Evolutionary conservation across 2,329 filamentous ascomycete species (phyloP), one percentile per base, ranked within the genome.

Genomic region (Monilinia fructicola): DNA sequence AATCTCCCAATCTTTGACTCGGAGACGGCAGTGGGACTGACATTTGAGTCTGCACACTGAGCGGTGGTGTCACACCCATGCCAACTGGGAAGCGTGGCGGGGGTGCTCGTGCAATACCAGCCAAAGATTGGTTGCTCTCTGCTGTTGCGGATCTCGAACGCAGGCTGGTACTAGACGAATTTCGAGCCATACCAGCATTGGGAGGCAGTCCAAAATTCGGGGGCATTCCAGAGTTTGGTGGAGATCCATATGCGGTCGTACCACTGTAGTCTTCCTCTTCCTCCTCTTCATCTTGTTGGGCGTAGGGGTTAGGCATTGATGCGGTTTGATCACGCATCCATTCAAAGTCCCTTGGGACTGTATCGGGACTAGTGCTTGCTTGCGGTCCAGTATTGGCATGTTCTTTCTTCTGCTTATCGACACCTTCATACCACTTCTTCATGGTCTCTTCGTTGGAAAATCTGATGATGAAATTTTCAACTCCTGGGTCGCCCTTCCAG

Each of bases 401-500:
- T 76, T 83, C 79, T 81, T 87, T 87, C 68, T 92, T 85, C 78
- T 97, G 93, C 2, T 80, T 83, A 71, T 96, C 91, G 35, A 97
- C 87, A 52, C 91, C 88, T 11, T 82, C 82, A 38, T 90, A 89
- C 95, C 95, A 99, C 76, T 94, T 97, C 78, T 90, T 93, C 88
- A 98, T 93, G 18, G 84, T 87, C 72, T 97, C 93, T 77, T 99
- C 95, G 68, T 94, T 95, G 61, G 87, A 85, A 78, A 97, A 98
- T 72, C 92, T 91, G 76, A 99, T 96, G 73, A 94, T 89, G 77
- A 99, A 98, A 75, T 96, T 97, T 76, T 99, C 94, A 42, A 97
- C 92, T 4, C 92, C 92, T 0, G 93, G 92, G 71, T 98, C 94
- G 44, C 94, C 94, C 79, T 95, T 98, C 95, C 95, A 99, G 84